Conservation (phyloP, 306 rosid genomes). For the Begonia masoniana region DNA sequence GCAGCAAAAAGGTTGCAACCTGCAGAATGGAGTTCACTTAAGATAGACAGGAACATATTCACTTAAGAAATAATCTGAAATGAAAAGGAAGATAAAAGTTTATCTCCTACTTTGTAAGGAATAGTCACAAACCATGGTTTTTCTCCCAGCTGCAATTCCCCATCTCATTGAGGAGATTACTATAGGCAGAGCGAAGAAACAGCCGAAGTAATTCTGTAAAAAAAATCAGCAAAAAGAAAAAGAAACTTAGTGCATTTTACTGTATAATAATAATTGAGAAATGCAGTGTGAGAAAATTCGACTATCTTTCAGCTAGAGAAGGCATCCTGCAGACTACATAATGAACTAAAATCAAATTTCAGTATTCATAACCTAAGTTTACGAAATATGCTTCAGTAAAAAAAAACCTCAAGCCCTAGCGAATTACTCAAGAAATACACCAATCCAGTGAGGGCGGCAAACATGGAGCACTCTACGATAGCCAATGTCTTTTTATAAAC, state of each 20-base stretch:
- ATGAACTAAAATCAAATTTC: no score
- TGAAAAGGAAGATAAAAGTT: conserved; percentile 2
- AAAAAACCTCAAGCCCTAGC: conserved; percentile 74
- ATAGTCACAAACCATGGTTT: conserved; percentile 64
- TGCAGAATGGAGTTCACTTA: conserved; percentile 15
- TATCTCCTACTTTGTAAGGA: conserved; percentile 6
- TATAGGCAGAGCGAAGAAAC: conserved; percentile 86
- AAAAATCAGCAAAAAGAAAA: conserved; percentile 2
- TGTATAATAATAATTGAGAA: no score
- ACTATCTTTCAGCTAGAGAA: no score
- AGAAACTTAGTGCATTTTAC: no score
- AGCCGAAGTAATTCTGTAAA: conserved; percentile 81
- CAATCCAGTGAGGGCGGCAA: conserved; percentile 87
- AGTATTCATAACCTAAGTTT: no score
- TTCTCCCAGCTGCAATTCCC: conserved; percentile 88
- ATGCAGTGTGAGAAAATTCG: no score
- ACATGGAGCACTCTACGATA: conserved; percentile 97
- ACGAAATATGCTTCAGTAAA: neutral
- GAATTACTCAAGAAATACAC: conserved; percentile 93
- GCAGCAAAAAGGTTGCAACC: conserved; percentile 83
- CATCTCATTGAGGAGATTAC: conserved; percentile 98
- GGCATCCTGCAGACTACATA: no score
- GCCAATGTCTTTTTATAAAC: conserved; percentile 70
- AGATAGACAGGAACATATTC: no score
- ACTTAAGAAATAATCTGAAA: neutral